A percentile compares a stretch with the other conserved stretches of the same genome.
Conservation (phyloP, 768 basidiomycete genomes). For the Trametes punicea region DNA sequence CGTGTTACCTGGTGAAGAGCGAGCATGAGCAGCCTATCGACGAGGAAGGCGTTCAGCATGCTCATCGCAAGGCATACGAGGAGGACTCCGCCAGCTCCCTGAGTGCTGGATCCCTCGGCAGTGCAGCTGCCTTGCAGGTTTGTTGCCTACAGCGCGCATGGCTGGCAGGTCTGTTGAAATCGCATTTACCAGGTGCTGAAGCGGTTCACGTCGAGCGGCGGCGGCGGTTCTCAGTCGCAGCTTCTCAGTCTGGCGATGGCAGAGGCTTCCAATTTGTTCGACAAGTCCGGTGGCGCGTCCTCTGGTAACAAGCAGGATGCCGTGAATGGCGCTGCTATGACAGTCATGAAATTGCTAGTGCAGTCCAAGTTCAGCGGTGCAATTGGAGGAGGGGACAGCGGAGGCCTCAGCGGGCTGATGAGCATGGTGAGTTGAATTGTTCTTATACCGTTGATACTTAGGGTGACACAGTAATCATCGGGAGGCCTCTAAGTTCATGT, state of each 20-base stretch:
- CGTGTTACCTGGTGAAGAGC: constrained; percentile 35
- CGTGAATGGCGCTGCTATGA: constrained; percentile 82
- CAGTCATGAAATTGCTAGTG: constrained; percentile 78
- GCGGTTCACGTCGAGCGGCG: constrained; percentile 57
- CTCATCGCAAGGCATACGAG: constrained; percentile 62
- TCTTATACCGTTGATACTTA: too few species aligned
- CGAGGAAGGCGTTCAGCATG: constrained; percentile 57
- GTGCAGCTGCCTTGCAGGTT: constrained; percentile 77
- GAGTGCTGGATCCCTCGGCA: constrained; percentile 61
- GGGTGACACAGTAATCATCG: too few species aligned
- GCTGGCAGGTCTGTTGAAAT: too few species aligned
- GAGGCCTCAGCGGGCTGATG: constrained; percentile 62
- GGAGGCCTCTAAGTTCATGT: too few species aligned
- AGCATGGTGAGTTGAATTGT: constrained; percentile 60
- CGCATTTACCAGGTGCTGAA: constrained; percentile 51
- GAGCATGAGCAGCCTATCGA: constrained; percentile 60
- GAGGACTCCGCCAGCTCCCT: constrained; percentile 48
- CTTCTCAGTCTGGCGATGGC: constrained; percentile 86
- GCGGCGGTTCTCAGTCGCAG: constrained; percentile 51
- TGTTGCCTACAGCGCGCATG: constrained; percentile 8
- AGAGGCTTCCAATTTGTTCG: constrained; percentile 74
- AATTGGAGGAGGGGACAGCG: constrained; percentile 62
- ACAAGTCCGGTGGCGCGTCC: constrained; percentile 59
- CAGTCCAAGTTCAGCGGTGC: constrained; percentile 57
- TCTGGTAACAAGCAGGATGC: constrained; percentile 78